phyloP scores from a whole-genome alignment of 225 moss, liverwort and hornwort genomes.

The Polytrichum formosum region DNA sequence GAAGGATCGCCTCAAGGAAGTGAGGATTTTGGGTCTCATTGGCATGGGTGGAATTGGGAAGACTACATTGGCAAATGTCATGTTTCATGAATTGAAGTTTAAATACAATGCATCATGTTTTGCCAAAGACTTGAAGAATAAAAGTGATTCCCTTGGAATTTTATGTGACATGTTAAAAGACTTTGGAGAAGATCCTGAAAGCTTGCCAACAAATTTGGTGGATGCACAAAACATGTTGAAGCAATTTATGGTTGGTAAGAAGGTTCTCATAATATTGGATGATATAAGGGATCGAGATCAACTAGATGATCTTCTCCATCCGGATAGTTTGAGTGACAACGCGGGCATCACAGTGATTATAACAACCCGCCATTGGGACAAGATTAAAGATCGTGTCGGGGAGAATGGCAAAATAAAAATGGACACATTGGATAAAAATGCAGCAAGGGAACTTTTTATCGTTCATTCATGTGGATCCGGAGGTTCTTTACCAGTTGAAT shows the following conservation, averaged over 20 bases:
- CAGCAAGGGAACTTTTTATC: neutral
- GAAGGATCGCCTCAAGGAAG: neutral
- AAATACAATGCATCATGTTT: neutral
- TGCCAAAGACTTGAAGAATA: neutral
- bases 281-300: neutral
- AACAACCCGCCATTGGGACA: neutral
- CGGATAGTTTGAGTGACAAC: neutral
- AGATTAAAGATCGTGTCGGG: neutral
- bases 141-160: neutral
- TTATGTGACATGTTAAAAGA: neutral
- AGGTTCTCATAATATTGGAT: neutral
- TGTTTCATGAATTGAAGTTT: neutral
- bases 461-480: neutral
- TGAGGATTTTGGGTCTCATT: too few species aligned
- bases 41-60: too few species aligned
- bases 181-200: neutral
- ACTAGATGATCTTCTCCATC: neutral
- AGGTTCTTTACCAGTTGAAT: neutral
- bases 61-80: conserved; percentile 4
- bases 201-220: neutral
- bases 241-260: neutral
- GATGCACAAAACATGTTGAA: neutral
- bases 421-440: neutral
- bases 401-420: neutral
- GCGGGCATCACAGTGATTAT: neutral